phyloP scores from a whole-genome alignment of 345 rosid genomes.

The Excoecaria agallocha region DNA sequence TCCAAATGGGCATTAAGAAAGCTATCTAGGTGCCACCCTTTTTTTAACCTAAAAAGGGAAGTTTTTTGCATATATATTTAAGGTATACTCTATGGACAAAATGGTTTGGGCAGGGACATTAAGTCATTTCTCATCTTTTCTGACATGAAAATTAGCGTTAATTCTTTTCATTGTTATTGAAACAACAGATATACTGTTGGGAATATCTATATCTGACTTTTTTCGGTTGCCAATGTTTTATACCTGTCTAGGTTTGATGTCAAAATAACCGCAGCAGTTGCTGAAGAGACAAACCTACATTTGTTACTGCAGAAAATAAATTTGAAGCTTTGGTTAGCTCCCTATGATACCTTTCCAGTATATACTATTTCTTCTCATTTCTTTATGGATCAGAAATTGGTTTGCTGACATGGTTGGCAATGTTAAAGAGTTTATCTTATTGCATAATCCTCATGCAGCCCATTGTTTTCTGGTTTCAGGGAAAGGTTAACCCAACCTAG shows the following conservation, averaged over 20 bases:
- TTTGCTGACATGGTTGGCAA: neutral
- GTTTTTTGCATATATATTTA: neutral
- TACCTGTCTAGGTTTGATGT: slow-evolving; percentile 54
- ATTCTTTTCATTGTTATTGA: neutral
- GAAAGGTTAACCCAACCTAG: slow-evolving; percentile 97
- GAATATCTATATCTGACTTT: neutral
- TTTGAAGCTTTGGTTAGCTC: slow-evolving; percentile 92
- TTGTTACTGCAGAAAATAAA: slow-evolving; percentile 93
- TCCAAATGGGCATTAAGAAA: neutral
- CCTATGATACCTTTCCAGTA: slow-evolving; percentile 92
- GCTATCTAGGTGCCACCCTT: neutral
- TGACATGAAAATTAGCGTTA: neutral
- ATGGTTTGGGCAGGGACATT: neutral
- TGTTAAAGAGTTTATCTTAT: too few relatives aligned
- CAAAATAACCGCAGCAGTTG: slow-evolving; percentile 87
- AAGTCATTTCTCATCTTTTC: neutral
- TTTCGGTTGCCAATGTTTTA: neutral
- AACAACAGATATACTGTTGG: too few relatives aligned
- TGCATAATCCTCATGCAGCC: slow-evolving; percentile 15
- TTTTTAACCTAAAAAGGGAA: neutral
- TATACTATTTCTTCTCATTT: slow-evolving; percentile 4
- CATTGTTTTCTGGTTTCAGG: slow-evolving; percentile 47
- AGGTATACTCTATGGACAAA: neutral
- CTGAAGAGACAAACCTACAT: slow-evolving; percentile 84
- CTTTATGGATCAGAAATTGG: neutral